A percentile compares a stretch with the other conserved stretches of the same genome.
Evolutionary conservation across 352 stramenopile species (phyloP).

Genomic region (Globisporangium carolinianum): DNA sequence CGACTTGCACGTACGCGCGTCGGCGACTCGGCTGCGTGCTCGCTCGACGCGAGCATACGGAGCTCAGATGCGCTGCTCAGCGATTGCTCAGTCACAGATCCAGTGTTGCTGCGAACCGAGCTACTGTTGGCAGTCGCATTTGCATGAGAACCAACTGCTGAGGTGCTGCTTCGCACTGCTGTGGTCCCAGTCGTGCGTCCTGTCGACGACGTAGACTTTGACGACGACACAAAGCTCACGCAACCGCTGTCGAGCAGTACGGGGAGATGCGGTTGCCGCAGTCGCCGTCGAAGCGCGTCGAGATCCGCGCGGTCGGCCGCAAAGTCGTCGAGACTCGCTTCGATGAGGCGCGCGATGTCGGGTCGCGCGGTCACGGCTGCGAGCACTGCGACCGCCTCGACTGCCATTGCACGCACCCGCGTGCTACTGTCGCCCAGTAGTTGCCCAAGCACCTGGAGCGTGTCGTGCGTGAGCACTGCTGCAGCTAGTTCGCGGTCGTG

Average conservation of each 20-base stretch:
- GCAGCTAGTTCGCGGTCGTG: constrained; percentile 12
- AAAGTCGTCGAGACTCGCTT: constrained; percentile 41
- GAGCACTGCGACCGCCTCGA: constrained; percentile 38
- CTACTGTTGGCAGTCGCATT: neutral
- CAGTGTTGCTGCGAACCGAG: neutral
- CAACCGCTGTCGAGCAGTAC: constrained; percentile 32
- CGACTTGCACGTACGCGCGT: constrained; percentile 4
- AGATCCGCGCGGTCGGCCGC: constrained; percentile 44
- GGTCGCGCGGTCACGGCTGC: constrained; percentile 13
- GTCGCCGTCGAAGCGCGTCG: constrained; percentile 27
- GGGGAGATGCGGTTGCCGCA: constrained; percentile 20
- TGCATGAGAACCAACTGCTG: neutral
- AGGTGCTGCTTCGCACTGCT: constrained; percentile 1
- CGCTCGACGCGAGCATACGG: constrained; percentile 20
- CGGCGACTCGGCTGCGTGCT: neutral
- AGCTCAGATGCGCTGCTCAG: constrained; percentile 33
- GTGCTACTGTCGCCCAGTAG: constrained; percentile 42
- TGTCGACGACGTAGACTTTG: no score
- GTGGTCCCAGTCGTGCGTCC: neutral
- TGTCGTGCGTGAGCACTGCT: constrained; percentile 11
- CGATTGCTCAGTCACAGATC: constrained; percentile 20
- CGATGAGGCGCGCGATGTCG: constrained; percentile 41
- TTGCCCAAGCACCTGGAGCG: constrained; percentile 31
- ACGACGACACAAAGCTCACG: constrained; percentile 7
- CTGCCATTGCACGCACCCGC: constrained; percentile 32